phyloP scores from a whole-genome alignment of 345 rosid species.

The Melaleuca quinquenervia region DNA sequence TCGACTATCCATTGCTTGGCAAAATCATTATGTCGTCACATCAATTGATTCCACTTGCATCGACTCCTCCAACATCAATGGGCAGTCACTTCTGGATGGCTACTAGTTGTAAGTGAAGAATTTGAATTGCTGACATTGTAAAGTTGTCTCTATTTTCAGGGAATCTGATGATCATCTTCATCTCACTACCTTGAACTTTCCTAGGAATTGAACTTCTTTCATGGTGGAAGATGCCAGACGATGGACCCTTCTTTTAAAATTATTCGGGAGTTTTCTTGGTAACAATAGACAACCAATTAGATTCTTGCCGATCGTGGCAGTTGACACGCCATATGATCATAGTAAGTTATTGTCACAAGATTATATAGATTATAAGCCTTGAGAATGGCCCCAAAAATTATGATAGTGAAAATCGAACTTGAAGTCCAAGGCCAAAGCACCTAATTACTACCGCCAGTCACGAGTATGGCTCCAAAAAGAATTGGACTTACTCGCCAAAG shows the following conservation, averaged over 20 bases:
- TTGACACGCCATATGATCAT: neutral
- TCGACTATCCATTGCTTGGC: neutral
- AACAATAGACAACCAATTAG: neutral
- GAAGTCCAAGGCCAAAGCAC: neutral
- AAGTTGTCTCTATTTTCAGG: neutral
- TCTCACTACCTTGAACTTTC: neutral
- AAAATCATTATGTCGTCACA: neutral
- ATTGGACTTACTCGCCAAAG: neutral
- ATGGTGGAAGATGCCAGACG: neutral
- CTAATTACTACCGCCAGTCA: neutral
- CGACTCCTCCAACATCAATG: neutral
- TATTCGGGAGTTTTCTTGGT: neutral
- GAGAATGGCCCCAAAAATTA: neutral
- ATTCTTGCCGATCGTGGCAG: neutral
- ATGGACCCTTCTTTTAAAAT: neutral
- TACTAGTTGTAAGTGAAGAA: neutral
- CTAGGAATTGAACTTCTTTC: neutral
- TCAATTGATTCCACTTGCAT: neutral
- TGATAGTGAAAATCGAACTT: neutral
- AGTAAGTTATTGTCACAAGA: neutral
- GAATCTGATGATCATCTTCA: neutral
- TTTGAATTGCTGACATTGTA: neutral
- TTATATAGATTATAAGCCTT: neutral
- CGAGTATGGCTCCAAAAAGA: neutral
- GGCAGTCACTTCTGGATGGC: neutral